These are phyloP conservation scores for Escallonia rubra DNA, from an alignment of 129 eudicot genomes.

Conservation along the genomic window DNA sequence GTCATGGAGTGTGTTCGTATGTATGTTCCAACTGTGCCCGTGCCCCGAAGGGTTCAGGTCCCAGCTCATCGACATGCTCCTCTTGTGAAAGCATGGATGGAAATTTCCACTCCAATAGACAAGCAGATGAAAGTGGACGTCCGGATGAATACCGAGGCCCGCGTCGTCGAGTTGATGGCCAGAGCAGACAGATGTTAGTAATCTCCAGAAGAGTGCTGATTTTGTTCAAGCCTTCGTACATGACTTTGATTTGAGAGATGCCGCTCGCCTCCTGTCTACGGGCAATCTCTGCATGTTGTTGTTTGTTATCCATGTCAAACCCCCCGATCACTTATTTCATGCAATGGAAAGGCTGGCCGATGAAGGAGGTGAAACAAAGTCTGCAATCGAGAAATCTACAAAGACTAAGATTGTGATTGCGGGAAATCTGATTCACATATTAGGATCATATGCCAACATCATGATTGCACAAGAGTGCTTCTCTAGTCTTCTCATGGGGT, in stretches of 20 bases:
- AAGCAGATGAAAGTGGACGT: conserved; percentile 75
- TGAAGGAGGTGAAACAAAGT: conserved; percentile 43
- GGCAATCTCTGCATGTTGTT: conserved; percentile 80
- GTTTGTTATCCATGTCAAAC: conserved; percentile 75
- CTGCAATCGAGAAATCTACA: conserved; percentile 71
- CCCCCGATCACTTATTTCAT: conserved; percentile 72
- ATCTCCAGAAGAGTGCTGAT: conserved; percentile 78
- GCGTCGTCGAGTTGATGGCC: conserved; percentile 65
- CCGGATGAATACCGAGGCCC: conserved; percentile 65
- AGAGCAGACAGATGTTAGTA: conserved; percentile 63
- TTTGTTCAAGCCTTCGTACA: conserved; percentile 81
- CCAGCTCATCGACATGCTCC: conserved; percentile 72
- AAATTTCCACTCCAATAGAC: conserved; percentile 59
- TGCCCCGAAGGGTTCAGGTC: conserved; percentile 34
- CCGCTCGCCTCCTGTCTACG: conserved; percentile 55
- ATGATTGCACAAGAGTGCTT: conserved; percentile 68
- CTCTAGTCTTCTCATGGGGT: conserved; percentile 76
- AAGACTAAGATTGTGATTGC: conserved; percentile 80
- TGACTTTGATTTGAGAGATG: conserved; percentile 67
- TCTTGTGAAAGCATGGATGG: conserved; percentile 70
- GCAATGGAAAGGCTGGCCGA: conserved; percentile 79
- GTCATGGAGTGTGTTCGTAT: too few species aligned
- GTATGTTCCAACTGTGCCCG: too few species aligned
- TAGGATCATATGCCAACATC: conserved; percentile 70
- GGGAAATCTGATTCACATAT: conserved; percentile 64